Base-by-base conservation (phyloP, 1,139 yeast genomes). In the Kurtzmaniella quercitrusa region DNA sequence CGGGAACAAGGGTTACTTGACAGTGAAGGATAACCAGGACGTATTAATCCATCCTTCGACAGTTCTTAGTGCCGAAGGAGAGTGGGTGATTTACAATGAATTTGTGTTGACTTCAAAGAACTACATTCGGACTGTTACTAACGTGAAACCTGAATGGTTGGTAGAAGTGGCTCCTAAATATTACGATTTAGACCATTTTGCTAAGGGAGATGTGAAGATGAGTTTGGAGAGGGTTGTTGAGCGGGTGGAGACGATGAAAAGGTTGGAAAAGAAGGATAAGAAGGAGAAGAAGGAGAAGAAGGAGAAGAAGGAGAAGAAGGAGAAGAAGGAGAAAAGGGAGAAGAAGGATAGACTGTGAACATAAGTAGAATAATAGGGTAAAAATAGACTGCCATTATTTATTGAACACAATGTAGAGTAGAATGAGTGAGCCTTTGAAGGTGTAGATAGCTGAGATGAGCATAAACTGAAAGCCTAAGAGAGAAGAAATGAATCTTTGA, bases 21-120 rank as follows among this genome's bases (percentile, higher is more conserved):
- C 98, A 0, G 85, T 91, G 43, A 90, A 90, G 66, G 98, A 93
- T 64, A 90, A 91, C 63, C 98, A 93, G 68, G 98, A 91, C 49
- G 98, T 93, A 14, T 68, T 90, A 55, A 75, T 93, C 37, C 98
- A 93, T 62, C 98, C 98, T 46, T 83, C 94, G 45, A 87, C 97
- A 1, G 96, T 90, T 11, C 68, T 93, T 50, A 84, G 87, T 18
- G 84, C 81, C 50, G 94, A 88, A 49, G 84, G 83, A 48, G 97
- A 91, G 60, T 93, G 96, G 94, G 89, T 93, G 39, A 75, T 93
- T 43, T 93, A 93, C 72, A 88, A 93, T 63, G 98, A 93, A 66
- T 88, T 93, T 68, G 98, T 93, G 34, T 74, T 93, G 51, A 93
- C 98, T 2, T 81, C 94, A 21, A 88, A 91, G 64, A 93, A 93